Percentiles rank a stretch among this genome's conserved stretches.
Conservation (phyloP, 2,329 filamentous ascomycete genomes). For the Microdochium bolleyi region DNA sequence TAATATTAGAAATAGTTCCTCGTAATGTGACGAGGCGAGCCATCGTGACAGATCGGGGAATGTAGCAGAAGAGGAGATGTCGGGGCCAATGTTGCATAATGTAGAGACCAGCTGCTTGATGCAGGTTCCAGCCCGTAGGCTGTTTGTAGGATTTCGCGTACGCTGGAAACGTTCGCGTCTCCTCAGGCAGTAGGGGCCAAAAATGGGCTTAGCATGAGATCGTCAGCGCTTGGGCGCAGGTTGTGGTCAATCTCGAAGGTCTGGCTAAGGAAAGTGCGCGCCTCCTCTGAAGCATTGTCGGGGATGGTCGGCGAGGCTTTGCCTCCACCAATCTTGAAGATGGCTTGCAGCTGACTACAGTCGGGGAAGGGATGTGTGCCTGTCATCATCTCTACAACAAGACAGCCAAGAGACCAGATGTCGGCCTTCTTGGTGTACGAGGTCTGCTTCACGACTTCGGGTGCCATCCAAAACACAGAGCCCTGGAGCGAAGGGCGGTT, state of each 20-base stretch:
- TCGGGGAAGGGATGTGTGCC: slow-evolving; percentile 94
- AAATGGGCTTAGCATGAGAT: slow-evolving; percentile 79
- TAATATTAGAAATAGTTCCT: background rate
- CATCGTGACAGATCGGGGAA: too few relatives aligned
- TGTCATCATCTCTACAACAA: slow-evolving; percentile 99
- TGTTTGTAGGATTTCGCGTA: too few relatives aligned
- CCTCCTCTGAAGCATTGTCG: slow-evolving; percentile 77
- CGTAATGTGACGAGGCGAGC: background rate
- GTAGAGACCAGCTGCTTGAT: too few relatives aligned
- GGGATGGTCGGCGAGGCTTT: slow-evolving; percentile 84
- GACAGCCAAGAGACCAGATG: slow-evolving; percentile 94
- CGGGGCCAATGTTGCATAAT: too few relatives aligned
- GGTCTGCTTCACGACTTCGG: slow-evolving; percentile 95
- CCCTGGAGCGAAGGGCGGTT: slow-evolving; percentile 79
- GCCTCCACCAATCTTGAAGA: slow-evolving; percentile 93
- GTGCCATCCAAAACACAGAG: slow-evolving; percentile 99
- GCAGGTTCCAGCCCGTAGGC: too few relatives aligned
- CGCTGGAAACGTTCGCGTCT: too few relatives aligned
- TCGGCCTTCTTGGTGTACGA: slow-evolving; percentile 97
- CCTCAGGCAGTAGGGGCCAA: slow-evolving; percentile 59
- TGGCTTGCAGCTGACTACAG: slow-evolving; percentile 93
- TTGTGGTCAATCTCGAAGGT: slow-evolving; percentile 97
- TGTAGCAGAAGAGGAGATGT: too few relatives aligned
- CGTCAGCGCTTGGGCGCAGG: slow-evolving; percentile 83
- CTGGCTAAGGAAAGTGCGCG: slow-evolving; percentile 71